These are phyloP conservation scores for Talaromyces nanjingensis DNA, from an alignment of 495 filamentous ascomycete species.

Conservation along the genomic window DNA sequence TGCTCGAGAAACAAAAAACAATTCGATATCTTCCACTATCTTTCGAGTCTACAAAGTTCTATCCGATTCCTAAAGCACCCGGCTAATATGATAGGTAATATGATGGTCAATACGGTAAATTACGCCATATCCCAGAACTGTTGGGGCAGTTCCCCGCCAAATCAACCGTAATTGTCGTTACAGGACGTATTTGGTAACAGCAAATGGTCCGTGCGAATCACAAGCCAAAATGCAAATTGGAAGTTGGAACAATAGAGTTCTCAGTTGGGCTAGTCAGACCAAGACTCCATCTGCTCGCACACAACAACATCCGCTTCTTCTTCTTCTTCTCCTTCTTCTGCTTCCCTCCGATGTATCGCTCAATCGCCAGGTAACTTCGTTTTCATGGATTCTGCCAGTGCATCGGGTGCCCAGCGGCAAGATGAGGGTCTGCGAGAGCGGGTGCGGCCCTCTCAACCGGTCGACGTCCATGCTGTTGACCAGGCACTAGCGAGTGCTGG, in stretches of 20 bases:
- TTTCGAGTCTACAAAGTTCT: not conserved
- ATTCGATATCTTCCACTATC: not conserved
- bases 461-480: slow-evolving; percentile 26
- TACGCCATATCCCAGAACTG: not conserved
- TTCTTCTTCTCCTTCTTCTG: not conserved
- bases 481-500: slow-evolving; percentile 20
- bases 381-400: slow-evolving; percentile 37
- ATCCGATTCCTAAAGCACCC: not conserved
- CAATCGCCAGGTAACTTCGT: slow-evolving; percentile 8
- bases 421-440: slow-evolving; percentile 39
- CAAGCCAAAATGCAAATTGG: not conserved
- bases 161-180: not conserved
- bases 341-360: slow-evolving; percentile 6
- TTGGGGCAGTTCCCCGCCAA: not conserved
- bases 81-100: not conserved
- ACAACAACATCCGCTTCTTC: not conserved
- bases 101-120: not conserved
- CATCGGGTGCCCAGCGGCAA: slow-evolving; percentile 35
- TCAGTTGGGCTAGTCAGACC: not conserved
- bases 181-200: not conserved
- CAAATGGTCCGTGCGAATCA: slow-evolving; percentile 5
- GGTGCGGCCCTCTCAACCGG: slow-evolving; percentile 23
- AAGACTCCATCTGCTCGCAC: not conserved
- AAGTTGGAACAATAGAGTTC: not conserved
- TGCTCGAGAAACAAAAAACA: not conserved